Conservation (phyloP, 163 green algal species). For the Botryococcus braunii region DNA sequence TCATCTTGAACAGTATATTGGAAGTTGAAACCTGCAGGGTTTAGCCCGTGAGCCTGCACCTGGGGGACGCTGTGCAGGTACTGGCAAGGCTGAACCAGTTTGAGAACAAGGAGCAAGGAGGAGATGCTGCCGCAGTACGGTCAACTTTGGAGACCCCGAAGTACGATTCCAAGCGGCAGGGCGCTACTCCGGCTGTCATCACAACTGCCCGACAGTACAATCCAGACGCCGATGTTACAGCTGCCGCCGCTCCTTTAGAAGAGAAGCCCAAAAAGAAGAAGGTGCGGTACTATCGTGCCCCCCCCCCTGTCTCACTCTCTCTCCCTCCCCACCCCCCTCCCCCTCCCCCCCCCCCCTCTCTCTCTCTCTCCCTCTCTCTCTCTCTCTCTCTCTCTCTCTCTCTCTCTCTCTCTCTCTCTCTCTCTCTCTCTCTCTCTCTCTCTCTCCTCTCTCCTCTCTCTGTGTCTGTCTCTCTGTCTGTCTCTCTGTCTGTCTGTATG, state of each 20-base stretch:
- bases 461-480: no score
- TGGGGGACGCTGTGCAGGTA: slow-evolving; percentile 40
- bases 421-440: not conserved
- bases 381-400: not conserved
- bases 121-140: slow-evolving; percentile 43
- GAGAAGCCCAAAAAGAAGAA: slow-evolving; percentile 33
- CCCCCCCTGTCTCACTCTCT: not conserved
- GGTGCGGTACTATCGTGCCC: slow-evolving; percentile 11
- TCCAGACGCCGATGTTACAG: slow-evolving; percentile 70
- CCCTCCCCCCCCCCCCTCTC: not conserved
- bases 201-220: slow-evolving; percentile 77
- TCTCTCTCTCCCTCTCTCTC: not conserved
- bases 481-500: no score
- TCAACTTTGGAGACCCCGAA: slow-evolving; percentile 57
- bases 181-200: slow-evolving; percentile 29
- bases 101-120: slow-evolving; percentile 70
- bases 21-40: not conserved
- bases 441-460: no score
- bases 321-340: not conserved
- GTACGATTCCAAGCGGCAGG: slow-evolving; percentile 61
- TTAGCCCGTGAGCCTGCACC: not conserved
- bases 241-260: slow-evolving; percentile 12
- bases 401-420: not conserved
- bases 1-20: not conserved
- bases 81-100: slow-evolving; percentile 90